Evolutionary conservation across 768 basidiomycete genomes (phyloP), one percentile per base, ranked within the genome.

Genomic region (Leccinum disarticulatum): DNA sequence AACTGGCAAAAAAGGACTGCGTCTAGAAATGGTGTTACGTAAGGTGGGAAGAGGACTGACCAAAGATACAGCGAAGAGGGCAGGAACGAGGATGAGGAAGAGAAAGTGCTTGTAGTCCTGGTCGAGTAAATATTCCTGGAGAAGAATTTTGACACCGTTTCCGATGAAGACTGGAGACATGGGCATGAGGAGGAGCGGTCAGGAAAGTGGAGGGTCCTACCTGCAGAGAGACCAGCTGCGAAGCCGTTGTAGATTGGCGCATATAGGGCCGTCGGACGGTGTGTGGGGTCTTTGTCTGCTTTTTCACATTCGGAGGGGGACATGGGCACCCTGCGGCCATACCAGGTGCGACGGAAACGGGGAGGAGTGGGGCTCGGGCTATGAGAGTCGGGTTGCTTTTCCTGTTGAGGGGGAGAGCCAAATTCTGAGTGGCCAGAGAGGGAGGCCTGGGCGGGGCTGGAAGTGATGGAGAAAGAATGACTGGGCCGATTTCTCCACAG

Each of bases 71-170:
- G 78, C 75, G 62, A 80, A 82, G 0, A 81, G 70, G 19, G 76
- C 59, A 25, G 78, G 83, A 31, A 78, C 55, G 52, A 78, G 63
- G 19, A 72, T 70, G 51, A 77, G 66, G 49, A 86, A 76, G 27
- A 75, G 4, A 30, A 78, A 68, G 81, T 83, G 62, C 72, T 73
- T 54, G 66, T 69, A 65, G 69, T 61, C 79, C 76, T 71, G 63
- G 49, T 86, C 85, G 52, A 84, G 77, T 58, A 76, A 57, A 62
- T 76, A 83, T 66, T 85, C 83, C 22, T 76, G 68, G 9, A 94
- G 61, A 38, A 94, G 69, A 4, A 80, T 83, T 61, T 83, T 85
- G 66, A 88, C 49, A 51, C 85, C 85, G 65, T 83, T 87, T 0
- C 86, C 84, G 13, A 88, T 78, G 66, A 90, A 89, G 36, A 87